Percentiles rank a stretch among this genome's conserved stretches.
phyloP scores from a whole-genome alignment of 176 grass and related monocot species.

The Ananas comosus region DNA sequence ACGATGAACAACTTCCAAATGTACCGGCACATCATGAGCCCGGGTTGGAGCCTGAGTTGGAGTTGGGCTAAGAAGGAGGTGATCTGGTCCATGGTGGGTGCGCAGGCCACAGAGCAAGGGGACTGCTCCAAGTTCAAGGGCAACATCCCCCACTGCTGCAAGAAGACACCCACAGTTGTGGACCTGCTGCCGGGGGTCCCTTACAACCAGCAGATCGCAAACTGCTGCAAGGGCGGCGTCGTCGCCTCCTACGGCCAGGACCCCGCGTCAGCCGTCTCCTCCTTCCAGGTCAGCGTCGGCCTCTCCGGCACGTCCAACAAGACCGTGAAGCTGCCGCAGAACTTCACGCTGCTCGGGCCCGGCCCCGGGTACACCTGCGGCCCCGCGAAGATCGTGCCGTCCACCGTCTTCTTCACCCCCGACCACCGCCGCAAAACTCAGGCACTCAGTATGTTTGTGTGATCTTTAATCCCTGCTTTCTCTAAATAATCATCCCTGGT shows the following conservation, averaged over 20 bases:
- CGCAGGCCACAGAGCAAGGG: slow-evolving; percentile 76
- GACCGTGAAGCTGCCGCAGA: slow-evolving; percentile 74
- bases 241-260: slow-evolving; percentile 71
- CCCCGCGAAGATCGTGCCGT: slow-evolving; percentile 45
- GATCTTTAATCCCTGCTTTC: too few species aligned
- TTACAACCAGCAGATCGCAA: slow-evolving; percentile 98
- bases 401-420: slow-evolving; percentile 53
- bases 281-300: slow-evolving; percentile 89
- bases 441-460: slow-evolving; percentile 52
- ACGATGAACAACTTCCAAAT: slow-evolving; percentile 87
- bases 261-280: slow-evolving; percentile 29
- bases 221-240: slow-evolving; percentile 96
- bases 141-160: slow-evolving; percentile 70
- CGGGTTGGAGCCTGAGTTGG: slow-evolving; percentile 72
- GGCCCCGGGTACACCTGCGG: slow-evolving; percentile 81
- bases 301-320: slow-evolving; percentile 82
- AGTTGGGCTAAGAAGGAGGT: slow-evolving; percentile 96
- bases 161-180: slow-evolving; percentile 51
- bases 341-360: slow-evolving; percentile 67
- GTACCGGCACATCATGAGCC: slow-evolving; percentile 77
- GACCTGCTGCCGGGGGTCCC: slow-evolving; percentile 91
- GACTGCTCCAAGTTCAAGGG: slow-evolving; percentile 98
- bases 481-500: too few species aligned
- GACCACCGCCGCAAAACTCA: slow-evolving; percentile 68
- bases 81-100: slow-evolving; percentile 96